phyloP scores from a whole-genome alignment of 73 alveolate species.

The Paramecium sonneborni region DNA sequence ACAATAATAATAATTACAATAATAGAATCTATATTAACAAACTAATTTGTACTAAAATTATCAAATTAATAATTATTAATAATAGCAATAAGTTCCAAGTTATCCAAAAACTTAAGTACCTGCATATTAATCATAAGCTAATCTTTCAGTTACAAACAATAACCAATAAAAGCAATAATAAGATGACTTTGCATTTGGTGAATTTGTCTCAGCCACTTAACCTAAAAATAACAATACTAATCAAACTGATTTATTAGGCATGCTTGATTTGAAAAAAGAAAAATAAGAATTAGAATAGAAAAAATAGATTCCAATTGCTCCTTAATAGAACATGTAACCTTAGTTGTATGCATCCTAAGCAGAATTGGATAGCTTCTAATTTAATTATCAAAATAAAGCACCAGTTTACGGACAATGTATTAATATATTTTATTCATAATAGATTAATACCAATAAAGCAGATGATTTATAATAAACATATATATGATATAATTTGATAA shows the following conservation, averaged over 20 bases:
- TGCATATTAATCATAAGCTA: background rate
- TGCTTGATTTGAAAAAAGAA: slow-evolving; percentile 47
- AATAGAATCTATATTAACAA: background rate
- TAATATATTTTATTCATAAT: background rate
- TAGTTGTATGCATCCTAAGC: slow-evolving; percentile 24
- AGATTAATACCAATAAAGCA: slow-evolving; percentile 32
- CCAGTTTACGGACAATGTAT: slow-evolving; percentile 17
- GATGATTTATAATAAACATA: background rate
- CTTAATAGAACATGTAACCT: background rate
- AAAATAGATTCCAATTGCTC: background rate
- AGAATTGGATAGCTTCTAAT: slow-evolving; percentile 5
- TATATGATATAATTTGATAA: background rate
- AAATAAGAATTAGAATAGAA: background rate
- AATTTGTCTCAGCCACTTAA: background rate
- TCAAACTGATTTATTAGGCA: slow-evolving; percentile 16
- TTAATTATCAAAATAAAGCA: slow-evolving; percentile 11
- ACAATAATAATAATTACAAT: background rate
- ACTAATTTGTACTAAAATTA: background rate
- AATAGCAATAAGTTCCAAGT: background rate
- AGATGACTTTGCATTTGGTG: background rate
- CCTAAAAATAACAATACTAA: background rate
- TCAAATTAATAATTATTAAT: background rate
- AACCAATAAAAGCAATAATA: background rate
- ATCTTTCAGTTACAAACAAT: background rate
- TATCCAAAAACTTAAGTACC: background rate